Evolutionary conservation across 345 rosid genomes (phyloP), one percentile per base, ranked within the genome.

Genomic region (Rhodamnia argentea): DNA sequence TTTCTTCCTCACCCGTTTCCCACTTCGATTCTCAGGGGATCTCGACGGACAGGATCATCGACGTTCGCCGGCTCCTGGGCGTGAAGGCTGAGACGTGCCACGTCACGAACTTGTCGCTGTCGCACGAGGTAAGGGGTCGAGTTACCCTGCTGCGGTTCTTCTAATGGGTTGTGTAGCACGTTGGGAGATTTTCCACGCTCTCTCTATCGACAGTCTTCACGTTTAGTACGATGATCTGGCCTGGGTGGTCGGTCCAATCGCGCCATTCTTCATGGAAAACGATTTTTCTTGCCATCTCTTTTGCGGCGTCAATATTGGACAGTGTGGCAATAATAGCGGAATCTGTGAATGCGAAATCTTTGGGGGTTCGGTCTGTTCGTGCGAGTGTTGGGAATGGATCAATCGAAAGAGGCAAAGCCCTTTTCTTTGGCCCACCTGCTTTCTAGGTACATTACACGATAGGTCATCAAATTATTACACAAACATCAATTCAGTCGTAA

Each of bases 11-110:
- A 51, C 51, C 51, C 3, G 53, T 47, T 78, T 58, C 13, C 22
- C 15, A 16, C 70, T 88, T 32, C 13, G 86, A 27, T 85, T 86
- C 59, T 85, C 95, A 97, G 99, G 97, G 99, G 3, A 97, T 97
- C 89, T 97, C 99, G 58, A 97, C 99, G n/a, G 99, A 97, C 93
- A 94, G 95, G 88, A 94, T 96, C 54, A 92, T 96, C 60, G 99
- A 97, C 82, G 95, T 95, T 86, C 95, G 96, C 23, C 96, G 99
- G 87, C 96, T 96, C 58, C 82, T 97, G 84, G 91, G 94, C 4
- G 98, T 94, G 86, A 91, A 94, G 89, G 89, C 93, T 0, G 96
- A 95, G 22, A 90, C 98, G 52, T 97, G 99, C 88, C 87, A 89
- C 89, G 47, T 96, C 87, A 96, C 99, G 44, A 96, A 91, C 82